These are phyloP conservation scores for Colletotrichum truncatum DNA, from an alignment of 2,329 filamentous ascomycete species.

Conservation along the genomic window DNA sequence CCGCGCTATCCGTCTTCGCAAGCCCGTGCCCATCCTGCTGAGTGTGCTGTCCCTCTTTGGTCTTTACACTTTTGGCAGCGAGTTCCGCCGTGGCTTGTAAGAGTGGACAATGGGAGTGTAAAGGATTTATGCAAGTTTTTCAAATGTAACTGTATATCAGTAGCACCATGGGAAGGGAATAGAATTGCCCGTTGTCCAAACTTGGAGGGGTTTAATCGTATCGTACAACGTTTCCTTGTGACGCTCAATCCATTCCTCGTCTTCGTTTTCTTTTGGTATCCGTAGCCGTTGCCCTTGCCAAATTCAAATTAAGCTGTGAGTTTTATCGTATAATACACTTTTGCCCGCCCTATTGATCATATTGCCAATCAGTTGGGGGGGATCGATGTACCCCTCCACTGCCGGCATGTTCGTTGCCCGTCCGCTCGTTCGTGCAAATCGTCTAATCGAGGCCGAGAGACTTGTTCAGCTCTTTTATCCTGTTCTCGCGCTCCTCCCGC, in stretches of 20 bases:
- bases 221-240: slow-evolving; percentile 5
- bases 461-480: slow-evolving; percentile 74
- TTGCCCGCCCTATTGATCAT: not conserved
- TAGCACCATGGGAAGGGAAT: not conserved
- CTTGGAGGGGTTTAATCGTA: not conserved
- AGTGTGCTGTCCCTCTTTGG: slow-evolving; percentile 84
- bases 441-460: slow-evolving; percentile 39
- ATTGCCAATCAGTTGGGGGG: no score
- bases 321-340: not conserved
- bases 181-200: not conserved
- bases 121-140: not conserved
- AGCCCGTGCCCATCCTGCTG: slow-evolving; percentile 84
- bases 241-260: not conserved
- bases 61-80: slow-evolving; percentile 80
- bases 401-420: not conserved
- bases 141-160: not conserved
- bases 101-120: slow-evolving; percentile 8
- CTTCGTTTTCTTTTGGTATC: not conserved
- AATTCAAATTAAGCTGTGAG: slow-evolving; percentile 4
- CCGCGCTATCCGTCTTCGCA: slow-evolving; percentile 82
- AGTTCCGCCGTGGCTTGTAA: slow-evolving; percentile 58
- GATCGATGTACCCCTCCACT: no score
- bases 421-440: not conserved
- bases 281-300: not conserved
- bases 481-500: slow-evolving; percentile 73